Evolutionary conservation across 2,329 filamentous ascomycete species (phyloP).

Genomic region (Arthrobotrys conoides): DNA sequence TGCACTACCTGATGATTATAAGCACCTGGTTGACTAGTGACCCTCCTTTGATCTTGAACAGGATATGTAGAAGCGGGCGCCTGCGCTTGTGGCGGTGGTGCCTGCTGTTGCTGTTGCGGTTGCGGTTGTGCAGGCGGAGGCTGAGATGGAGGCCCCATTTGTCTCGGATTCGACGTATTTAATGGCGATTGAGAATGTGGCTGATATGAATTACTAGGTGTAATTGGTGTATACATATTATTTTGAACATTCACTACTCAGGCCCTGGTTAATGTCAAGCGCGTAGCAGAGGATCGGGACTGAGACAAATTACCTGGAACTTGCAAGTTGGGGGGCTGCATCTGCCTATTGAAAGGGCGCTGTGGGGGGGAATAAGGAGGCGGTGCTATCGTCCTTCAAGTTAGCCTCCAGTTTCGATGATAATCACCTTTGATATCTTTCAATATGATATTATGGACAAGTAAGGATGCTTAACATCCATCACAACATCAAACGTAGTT

Average conservation of each 20-base stretch:
- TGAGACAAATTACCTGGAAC: conserved; percentile 40
- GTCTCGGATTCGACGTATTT: conserved; percentile 47
- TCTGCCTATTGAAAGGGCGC: conserved; percentile 57
- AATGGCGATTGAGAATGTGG: conserved; percentile 56
- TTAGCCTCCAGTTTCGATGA: conserved; percentile 11
- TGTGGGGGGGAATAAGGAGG: conserved; percentile 59
- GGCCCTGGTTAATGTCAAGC: not conserved
- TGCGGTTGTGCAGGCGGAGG: conserved; percentile 33
- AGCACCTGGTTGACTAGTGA: conserved; percentile 35
- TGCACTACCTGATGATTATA: conserved; percentile 46
- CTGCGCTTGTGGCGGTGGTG: conserved; percentile 12
- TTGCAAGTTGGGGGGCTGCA: conserved; percentile 59
- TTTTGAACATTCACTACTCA: conserved; percentile 55
- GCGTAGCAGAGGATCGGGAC: not conserved
- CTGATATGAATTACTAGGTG: conserved; percentile 59
- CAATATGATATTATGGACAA: not conserved
- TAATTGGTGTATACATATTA: conserved; percentile 59
- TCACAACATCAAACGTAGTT: not conserved
- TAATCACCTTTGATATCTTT: not conserved
- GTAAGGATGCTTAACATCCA: not conserved
- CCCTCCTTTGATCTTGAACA: conserved; percentile 51
- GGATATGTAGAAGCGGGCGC: conserved; percentile 39
- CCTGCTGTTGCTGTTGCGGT: conserved; percentile 22
- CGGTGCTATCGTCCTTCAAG: conserved; percentile 35
- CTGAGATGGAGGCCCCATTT: conserved; percentile 27